Base-by-base conservation (phyloP, 1,284 basidiomycete species). In the Leccinum fuscescens region DNA sequence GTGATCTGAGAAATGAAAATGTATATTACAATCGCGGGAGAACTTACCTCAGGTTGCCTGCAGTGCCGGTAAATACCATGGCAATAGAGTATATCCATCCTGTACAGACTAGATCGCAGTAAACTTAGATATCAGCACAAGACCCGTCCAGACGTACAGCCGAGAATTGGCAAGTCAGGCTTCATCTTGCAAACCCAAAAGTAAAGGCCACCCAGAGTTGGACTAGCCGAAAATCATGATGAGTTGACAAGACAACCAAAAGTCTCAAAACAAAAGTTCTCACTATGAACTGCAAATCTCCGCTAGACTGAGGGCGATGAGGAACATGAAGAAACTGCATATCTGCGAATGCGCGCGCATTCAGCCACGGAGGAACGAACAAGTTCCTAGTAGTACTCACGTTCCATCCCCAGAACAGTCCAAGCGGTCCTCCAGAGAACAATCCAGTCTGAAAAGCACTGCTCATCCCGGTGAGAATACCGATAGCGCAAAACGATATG, bases 111-210 rank as follows among this genome's bases (percentile, higher is more conserved):
- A 48, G 42, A 37, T 17, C 12, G 7, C 29, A n/a, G 39, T 58
- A 6, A 58, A 59, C 42, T 1, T 39, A 39, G 15, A 3, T 29
- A 14, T 20, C 4, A 20, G 37, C 3, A 33, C 3, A 15, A n/a
- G 22, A 46, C 3, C 3, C 35, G 4, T 37, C 15, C 51, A 1
- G 6, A 73, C 82, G 72, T 65, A 84, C 83, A 86, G 42, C 84
- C 84, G 7, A 86, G 75, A 24, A 84, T 71, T 3, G 84, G 83
- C 8, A 73, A 64, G 48, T 84, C 78, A 0, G 83, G 82, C 65
- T 84, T 84, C 82, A 86, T 83, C 67, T 80, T 82, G 74, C 81
- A 84, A n/a, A 84, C 84, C 83, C 83, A 85, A 66, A 85, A 85
- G 68, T 85, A 86, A 42, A 85, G 69, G 3, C 83, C 83, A 17